Base-by-base conservation (phyloP, 345 rosid genomes). In the Heritiera fomes region DNA sequence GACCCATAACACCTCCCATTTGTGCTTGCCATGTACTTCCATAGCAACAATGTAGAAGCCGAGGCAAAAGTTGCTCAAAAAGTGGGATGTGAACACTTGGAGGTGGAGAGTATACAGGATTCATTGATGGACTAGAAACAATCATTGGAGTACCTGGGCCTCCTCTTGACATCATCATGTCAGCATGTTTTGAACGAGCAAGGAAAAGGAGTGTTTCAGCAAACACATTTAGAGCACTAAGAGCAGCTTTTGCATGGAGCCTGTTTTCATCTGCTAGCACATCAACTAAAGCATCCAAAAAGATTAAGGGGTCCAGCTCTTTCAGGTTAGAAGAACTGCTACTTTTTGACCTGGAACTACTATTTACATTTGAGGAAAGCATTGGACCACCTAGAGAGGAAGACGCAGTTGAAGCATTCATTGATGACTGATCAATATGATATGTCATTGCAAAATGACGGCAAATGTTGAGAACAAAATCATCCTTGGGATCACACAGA, bases 1-100 rank as follows among this genome's bases (percentile, higher is more conserved):
- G 91, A 46, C 99, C 98, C 97, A 94, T 90, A 81, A 96, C 99
- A 80, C 98, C 99, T 77, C 99, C 99, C 91, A 96, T 92, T 81
- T 96, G 99, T 50, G 98, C 93, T 86, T 96, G 98, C 99, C 99
- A 96, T 41, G 93, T 90, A 82, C 89, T 96, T 78, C 99, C 99
- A 86, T 91, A 94, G 85, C 98, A 96, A 85, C 98, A 93, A 85
- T 94, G 98, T 82, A 96, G 84, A 81, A 96, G 97, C 59, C 99
- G 98, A 69, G 98, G 98, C 64, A 96, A 86, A 84, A 96, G 98
- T 81, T 96, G 98, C 88, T 96, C 99, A 83, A 96, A 94, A 77
- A 94, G 95, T 78, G 98, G 98, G 73, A 96, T 87, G 18, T 91
- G 89, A 79, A 94, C 94, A 81, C 98, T 96, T 60, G 98, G 93